phyloP scores from a whole-genome alignment of 495 filamentous ascomycete genomes.

The Thermochaetoides thermophila region DNA sequence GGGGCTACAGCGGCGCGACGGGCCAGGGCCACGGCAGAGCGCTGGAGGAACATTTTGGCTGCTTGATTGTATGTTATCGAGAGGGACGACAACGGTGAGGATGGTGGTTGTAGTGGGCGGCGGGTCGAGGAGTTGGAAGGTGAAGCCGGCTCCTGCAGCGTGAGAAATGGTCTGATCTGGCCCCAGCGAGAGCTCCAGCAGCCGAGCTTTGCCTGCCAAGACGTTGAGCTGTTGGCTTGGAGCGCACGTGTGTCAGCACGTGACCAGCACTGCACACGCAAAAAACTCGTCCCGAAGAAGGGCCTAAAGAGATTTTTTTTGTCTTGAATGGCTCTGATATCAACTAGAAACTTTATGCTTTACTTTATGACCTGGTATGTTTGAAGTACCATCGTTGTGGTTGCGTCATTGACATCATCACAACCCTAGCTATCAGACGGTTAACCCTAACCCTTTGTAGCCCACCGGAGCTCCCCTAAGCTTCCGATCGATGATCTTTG shows the following conservation, averaged over 20 bases:
- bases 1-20: conserved; percentile 52
- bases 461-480: background rate
- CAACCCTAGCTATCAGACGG: too few species aligned
- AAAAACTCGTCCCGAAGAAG: too few species aligned
- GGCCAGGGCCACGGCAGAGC: conserved; percentile 56
- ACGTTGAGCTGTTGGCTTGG: conserved; percentile 10
- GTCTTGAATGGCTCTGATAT: too few species aligned
- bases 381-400: too few species aligned
- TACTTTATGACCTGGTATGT: too few species aligned
- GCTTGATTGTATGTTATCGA: conserved; percentile 13
- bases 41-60: conserved; percentile 66
- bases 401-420: too few species aligned
- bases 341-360: too few species aligned
- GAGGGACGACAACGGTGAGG: conserved; percentile 1
- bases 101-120: conserved; percentile 2
- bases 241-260: conserved; percentile 13
- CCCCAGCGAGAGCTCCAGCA: conserved; percentile 2
- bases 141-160: conserved; percentile 4
- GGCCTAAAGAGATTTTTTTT: too few species aligned
- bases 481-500: background rate
- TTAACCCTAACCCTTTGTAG: background rate
- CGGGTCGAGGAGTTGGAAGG: conserved; percentile 4
- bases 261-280: too few species aligned
- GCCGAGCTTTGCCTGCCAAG: too few species aligned
- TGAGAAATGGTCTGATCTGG: conserved; percentile 19